Conservation (phyloP, 2,329 filamentous ascomycete genomes). For the Nemania diffusa region DNA sequence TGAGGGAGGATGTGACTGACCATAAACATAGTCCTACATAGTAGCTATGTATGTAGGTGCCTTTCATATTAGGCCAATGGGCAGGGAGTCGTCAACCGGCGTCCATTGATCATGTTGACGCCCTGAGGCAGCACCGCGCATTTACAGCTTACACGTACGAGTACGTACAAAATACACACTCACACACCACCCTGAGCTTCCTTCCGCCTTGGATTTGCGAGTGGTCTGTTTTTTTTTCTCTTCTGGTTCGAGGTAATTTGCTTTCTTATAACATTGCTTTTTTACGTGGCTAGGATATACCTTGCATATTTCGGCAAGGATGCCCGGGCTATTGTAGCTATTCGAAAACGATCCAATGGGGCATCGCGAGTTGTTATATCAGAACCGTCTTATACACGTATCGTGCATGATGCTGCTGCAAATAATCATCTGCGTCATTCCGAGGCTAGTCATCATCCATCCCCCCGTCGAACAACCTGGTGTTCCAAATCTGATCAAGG, state of each 20-base stretch:
- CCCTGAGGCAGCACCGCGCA: not conserved
- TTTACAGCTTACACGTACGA: not conserved
- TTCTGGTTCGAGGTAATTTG: conserved; percentile 40
- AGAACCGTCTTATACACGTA: conserved; percentile 26
- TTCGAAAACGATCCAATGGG: conserved; percentile 32
- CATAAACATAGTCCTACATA: not conserved
- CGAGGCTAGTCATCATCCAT: conserved; percentile 23
- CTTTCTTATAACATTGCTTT: conserved; percentile 41
- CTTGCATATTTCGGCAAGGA: conserved; percentile 40
- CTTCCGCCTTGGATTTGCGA: conserved; percentile 21
- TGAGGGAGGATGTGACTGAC: conserved; percentile 20
- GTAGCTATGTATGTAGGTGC: not conserved
- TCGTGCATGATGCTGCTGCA: conserved; percentile 37
- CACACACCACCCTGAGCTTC: not conserved
- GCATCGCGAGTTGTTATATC: conserved; percentile 19
- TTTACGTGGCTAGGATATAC: conserved; percentile 23
- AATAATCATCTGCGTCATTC: conserved; percentile 38
- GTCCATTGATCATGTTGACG: conserved; percentile 2
- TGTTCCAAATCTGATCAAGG: conserved; percentile 28
- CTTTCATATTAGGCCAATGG: not conserved
- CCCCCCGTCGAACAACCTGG: not conserved
- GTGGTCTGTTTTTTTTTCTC: conserved; percentile 27
- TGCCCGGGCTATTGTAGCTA: conserved; percentile 37
- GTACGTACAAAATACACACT: too few species aligned
- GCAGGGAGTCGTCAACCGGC: not conserved